Conservation (phyloP, 2,329 filamentous ascomycete genomes). For the Colletotrichum abscissum region DNA sequence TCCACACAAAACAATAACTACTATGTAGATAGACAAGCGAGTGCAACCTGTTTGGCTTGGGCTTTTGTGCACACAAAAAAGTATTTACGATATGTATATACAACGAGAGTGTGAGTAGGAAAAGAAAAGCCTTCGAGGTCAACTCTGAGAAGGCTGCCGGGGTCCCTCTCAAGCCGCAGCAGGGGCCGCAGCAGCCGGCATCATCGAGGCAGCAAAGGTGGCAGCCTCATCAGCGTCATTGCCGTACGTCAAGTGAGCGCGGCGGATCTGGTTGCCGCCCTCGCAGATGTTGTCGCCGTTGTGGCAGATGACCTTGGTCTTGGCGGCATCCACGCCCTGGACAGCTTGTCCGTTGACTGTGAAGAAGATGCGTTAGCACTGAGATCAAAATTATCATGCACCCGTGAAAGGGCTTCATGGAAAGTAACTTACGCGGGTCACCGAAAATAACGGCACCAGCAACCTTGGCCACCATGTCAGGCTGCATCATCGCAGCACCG, state of each 20-base stretch:
- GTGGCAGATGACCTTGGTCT: conserved; percentile 44
- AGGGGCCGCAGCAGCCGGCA: neutral
- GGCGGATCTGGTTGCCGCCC: conserved; percentile 41
- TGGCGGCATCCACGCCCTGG: conserved; percentile 15
- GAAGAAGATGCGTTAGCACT: neutral
- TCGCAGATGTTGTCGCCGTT: conserved; percentile 46
- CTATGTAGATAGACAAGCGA: neutral
- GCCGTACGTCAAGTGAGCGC: conserved; percentile 43
- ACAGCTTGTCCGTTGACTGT: conserved; percentile 31
- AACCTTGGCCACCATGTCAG: conserved; percentile 47
- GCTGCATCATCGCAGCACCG: conserved; percentile 48
- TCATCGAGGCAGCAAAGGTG: conserved; percentile 29
- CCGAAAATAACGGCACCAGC: conserved; percentile 45
- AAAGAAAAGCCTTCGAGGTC: conserved; percentile 20
- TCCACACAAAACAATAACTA: neutral
- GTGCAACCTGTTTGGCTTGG: neutral
- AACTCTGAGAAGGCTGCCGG: conserved; percentile 20
- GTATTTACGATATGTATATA: neutral
- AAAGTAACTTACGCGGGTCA: conserved; percentile 37
- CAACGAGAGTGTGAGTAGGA: neutral
- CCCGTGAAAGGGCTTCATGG: neutral
- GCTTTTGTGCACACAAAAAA: neutral
- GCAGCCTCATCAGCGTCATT: conserved; percentile 44
- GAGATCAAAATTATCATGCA: too few relatives aligned
- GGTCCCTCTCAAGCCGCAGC: neutral